Base-by-base conservation (phyloP, 345 rosid species). In the Lepidium didymum region DNA sequence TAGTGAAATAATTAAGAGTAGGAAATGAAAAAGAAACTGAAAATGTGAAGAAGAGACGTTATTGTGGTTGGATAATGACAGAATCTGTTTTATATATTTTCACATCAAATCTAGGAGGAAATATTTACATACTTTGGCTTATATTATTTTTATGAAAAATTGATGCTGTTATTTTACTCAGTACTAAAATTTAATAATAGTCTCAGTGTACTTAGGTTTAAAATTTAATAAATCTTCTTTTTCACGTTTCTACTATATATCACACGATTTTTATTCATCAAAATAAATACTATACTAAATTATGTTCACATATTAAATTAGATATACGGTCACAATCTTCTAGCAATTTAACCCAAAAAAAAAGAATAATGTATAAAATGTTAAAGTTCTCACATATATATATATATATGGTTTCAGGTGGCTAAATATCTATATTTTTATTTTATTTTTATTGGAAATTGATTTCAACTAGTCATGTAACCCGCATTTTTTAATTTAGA, bases 1-100 rank as follows among this genome's bases (percentile, higher is more conserved):
- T 55, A 61, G 78, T 38, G 78, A 68, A 11, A 45, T 68, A 54
- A 54, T 55, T 45, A 68, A 55, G 72, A 43, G 55, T 23, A 51
- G 56, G 7, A 67, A 62, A 8, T 35, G 18, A 51, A 18, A 50
- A 55, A 16, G 25, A 29, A 54, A 46, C 67, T 74, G 62, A 59
- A 42, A 67, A 10, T 66, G 56, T 59, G 67, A 51, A 35, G 62
- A 59, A 74, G 10, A 73, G 43, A 52, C 49, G 60, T 34, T 65
- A 56, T 49, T 50, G 40, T 58, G 13, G 60, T 66, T 66, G 62
- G 62, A 51, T 67, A 43, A 66, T 73, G 67, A 58, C 66, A 41
- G 33, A 66, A 65, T 34, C 13, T 60, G 27, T 52, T 60, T 64
- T 13, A 47, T 38, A 47, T 18, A 46, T 56, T 56, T 29, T 56